Evolutionary conservation across 331 rosid species (phyloP).

Genomic region (Quercus phellos): DNA sequence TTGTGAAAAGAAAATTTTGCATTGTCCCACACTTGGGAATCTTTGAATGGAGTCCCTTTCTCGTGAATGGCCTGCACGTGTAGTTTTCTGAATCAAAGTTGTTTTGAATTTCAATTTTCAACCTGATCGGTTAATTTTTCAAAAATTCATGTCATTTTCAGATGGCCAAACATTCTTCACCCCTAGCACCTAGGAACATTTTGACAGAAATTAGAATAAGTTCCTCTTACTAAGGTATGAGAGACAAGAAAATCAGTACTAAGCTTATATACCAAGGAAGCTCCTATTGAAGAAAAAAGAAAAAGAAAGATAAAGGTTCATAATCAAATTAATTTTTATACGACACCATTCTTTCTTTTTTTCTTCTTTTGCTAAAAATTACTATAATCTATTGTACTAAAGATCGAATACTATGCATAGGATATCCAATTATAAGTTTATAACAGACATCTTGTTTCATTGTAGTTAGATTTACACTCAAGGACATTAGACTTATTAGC

Average conservation of each 20-base stretch:
- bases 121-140: slow-evolving; percentile 6
- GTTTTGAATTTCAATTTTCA: slow-evolving; percentile 5
- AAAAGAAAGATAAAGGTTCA: background rate
- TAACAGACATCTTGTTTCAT: too few relatives aligned
- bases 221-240: background rate
- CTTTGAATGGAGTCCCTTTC: slow-evolving; percentile 27
- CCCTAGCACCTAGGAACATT: background rate
- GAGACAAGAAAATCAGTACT: background rate
- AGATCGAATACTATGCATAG: too few relatives aligned
- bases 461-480: too few relatives aligned
- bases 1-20: background rate
- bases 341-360: background rate
- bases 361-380: background rate
- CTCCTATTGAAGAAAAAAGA: background rate
- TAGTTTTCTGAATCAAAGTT: slow-evolving; percentile 6
- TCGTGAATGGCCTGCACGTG: background rate
- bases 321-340: background rate
- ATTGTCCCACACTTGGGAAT: slow-evolving; percentile 12
- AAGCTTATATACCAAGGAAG: background rate
- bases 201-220: background rate
- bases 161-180: background rate
- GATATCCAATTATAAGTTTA: too few relatives aligned
- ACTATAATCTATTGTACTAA: too few relatives aligned
- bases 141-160: slow-evolving; percentile 36
- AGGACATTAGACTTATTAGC: too few relatives aligned